phyloP scores from a whole-genome alignment of 768 basidiomycete genomes.

The Mrakia blollopis region DNA sequence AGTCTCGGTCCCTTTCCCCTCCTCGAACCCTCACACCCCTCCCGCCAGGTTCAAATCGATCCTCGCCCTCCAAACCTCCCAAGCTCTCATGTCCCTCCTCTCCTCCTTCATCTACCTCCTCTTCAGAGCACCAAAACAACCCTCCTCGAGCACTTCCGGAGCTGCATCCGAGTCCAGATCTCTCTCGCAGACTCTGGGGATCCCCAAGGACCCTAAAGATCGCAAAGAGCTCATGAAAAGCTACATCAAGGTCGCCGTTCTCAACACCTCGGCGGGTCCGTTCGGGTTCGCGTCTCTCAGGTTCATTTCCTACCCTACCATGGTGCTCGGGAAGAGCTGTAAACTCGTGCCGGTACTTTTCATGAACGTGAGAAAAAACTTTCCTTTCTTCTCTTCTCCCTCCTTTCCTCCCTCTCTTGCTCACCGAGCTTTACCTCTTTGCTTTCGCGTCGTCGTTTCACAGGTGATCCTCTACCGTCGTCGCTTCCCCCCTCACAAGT shows the following conservation, averaged over 20 bases:
- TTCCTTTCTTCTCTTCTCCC: not conserved
- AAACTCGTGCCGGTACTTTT: slow-evolving; percentile 92
- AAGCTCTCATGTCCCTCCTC: slow-evolving; percentile 70
- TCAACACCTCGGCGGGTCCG: slow-evolving; percentile 86
- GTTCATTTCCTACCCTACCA: slow-evolving; percentile 95
- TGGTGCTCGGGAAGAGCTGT: slow-evolving; percentile 92
- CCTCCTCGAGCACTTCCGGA: slow-evolving; percentile 44
- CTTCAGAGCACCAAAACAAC: slow-evolving; percentile 51
- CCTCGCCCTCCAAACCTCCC: slow-evolving; percentile 76
- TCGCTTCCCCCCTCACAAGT: slow-evolving; percentile 87
- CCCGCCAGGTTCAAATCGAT: slow-evolving; percentile 70
- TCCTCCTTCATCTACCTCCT: slow-evolving; percentile 73
- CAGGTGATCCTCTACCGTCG: slow-evolving; percentile 79
- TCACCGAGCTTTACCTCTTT: not conserved
- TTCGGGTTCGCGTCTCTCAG: slow-evolving; percentile 93
- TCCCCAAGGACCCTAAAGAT: slow-evolving; percentile 46
- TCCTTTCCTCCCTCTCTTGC: not conserved
- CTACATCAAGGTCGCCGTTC: slow-evolving; percentile 77
- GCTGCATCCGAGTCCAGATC: slow-evolving; percentile 34
- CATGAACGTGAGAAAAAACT: slow-evolving; percentile 61
- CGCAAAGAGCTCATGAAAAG: slow-evolving; percentile 50
- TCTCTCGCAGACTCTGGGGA: slow-evolving; percentile 41
- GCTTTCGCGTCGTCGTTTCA: not conserved
- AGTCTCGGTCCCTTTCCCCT: slow-evolving; percentile 82
- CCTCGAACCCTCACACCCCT: slow-evolving; percentile 52